Evolutionary conservation across 805 yeast species (phyloP).

Genomic region (Kluyveromyces starmeri): DNA sequence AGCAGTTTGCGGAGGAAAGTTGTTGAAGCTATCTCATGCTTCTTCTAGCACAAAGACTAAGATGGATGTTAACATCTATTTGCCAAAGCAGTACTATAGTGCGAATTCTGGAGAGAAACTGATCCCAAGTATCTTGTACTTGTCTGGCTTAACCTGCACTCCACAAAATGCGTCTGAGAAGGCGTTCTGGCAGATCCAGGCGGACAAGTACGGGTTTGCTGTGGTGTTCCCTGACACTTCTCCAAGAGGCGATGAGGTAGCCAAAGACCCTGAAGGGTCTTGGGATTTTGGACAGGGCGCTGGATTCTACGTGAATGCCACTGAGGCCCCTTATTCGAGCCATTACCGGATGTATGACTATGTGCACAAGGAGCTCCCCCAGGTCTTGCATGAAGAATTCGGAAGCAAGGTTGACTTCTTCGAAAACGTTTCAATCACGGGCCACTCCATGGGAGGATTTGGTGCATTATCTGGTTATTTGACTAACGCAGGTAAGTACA

Average conservation of each 20-base stretch:
- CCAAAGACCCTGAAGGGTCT: conserved; percentile 52
- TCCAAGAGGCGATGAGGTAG: conserved; percentile 75
- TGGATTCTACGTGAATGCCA: conserved; percentile 87
- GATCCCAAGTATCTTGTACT: conserved; percentile 69
- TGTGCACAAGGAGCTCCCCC: conserved; percentile 64
- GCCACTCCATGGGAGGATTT: conserved; percentile 98
- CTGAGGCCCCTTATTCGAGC: conserved; percentile 55
- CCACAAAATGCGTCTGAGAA: conserved; percentile 92
- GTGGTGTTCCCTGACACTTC: conserved; percentile 94
- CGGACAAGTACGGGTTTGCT: conserved; percentile 75
- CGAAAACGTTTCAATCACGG: conserved; percentile 64
- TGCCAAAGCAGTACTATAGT: conserved; percentile 50
- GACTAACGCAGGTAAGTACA: conserved; percentile 52
- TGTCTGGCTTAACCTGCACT: conserved; percentile 88
- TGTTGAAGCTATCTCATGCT: conserved; percentile 66
- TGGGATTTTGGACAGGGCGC: conserved; percentile 96
- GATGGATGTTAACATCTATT: conserved; percentile 78
- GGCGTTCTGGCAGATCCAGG: conserved; percentile 78
- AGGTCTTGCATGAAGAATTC: conserved; percentile 34
- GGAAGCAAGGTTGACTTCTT: conserved; percentile 46
- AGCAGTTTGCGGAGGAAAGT: conserved; percentile 60
- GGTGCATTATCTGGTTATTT: conserved; percentile 76
- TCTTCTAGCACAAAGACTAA: conserved; percentile 55
- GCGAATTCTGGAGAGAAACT: conserved; percentile 12
- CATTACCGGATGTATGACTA: conserved; percentile 86